Evolutionary conservation across 768 basidiomycete species (phyloP), one percentile per base, ranked within the genome.

Genomic region (Phylloporus sp.): DNA sequence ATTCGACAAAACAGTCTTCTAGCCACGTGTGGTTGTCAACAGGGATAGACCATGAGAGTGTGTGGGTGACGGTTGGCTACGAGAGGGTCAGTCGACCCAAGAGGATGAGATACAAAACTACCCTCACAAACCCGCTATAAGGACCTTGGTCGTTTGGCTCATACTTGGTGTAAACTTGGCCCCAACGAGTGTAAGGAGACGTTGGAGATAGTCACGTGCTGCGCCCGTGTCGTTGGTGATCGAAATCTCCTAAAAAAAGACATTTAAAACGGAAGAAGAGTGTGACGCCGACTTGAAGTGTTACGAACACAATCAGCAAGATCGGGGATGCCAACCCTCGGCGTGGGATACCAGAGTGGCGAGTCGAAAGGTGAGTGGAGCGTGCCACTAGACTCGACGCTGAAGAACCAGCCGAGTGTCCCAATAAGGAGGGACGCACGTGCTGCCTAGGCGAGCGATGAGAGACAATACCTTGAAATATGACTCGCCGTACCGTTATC

Each of bases 1-100:
- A 96, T 42, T 81, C 74, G 18, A 81, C 67, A 59, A 93, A 87
- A 61, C 90, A 94, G 51, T 93, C 90, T 59, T 96, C 93, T 4
- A 96, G 73, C 90, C 91, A 96, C 0, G 77, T 75, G 56, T 97
- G 93, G 55, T 92, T 95, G 10, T 94, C 85, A 47, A 93, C 73
- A 0, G 90, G 84, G 50, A 94, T 86, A 0, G 78, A 79, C 93
- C 93, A 95, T 0, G 79, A 70, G 8, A 73, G 70, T 0, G 91
- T 90, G 57, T 96, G 2, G 64, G 64, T 6, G 65, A 67, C 5
- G 64, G 65, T 20, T 69, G 65, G 31, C 76, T 76, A 38, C 22
- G 21, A 14, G 2, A 4, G 18, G 1, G 38, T 48, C 10, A 21
- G 21, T 39, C 2, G 7, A 35, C 22, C n/a, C 13, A 14, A 8